Evolutionary conservation across 768 basidiomycete species (phyloP), one percentile per base, ranked within the genome.

Genomic region (Termitomyces sp.): DNA sequence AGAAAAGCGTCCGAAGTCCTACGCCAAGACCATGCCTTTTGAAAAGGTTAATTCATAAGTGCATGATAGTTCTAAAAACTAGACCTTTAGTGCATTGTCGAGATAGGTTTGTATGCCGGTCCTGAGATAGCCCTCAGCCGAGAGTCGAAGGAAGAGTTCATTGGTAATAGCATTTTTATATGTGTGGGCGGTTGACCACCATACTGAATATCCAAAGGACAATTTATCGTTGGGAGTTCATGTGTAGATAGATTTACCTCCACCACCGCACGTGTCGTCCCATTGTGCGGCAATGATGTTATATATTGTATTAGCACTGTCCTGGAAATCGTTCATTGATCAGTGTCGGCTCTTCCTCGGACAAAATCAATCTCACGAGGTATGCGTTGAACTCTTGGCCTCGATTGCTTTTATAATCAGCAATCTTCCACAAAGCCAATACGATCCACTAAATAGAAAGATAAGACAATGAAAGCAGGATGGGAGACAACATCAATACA

Each of bases 91-190:
- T 0, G 81, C 82, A 62, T 84, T 84, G 45, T 70, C 66, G 33
- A 83, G 73, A 62, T 77, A 84, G 1, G 70, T 67, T 26, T 68
- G 62, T 44, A 75, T 72, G 1, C 67, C 55, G 39, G 67, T 73
- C 36, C 77, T 70, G 34, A 77, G 61, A 61, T 77, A 82, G 8
- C 78, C 82, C 29, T 68, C 59, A 2, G 82, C 81, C 3, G 82
- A 83, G 6, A 76, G 72, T 34, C 78, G 67, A 16, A 84, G 69
- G 69, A 82, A 84, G 10, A 84, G 72, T 55, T 83, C 73, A 61
- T 84, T 84, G n/a, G 82, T 84, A 57, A 85, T 77, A 10, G 82
- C 81, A 54, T 84, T 83, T 70, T 84, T 84, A 71, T 84, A 84
- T 0, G 73, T 77, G 61, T 79, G 77, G 20, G 71, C 81, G 16